A percentile compares a stretch with the other conserved stretches of the same genome.
Evolutionary conservation across 805 yeast genomes (phyloP).

Genomic region (Candida insectorum): DNA sequence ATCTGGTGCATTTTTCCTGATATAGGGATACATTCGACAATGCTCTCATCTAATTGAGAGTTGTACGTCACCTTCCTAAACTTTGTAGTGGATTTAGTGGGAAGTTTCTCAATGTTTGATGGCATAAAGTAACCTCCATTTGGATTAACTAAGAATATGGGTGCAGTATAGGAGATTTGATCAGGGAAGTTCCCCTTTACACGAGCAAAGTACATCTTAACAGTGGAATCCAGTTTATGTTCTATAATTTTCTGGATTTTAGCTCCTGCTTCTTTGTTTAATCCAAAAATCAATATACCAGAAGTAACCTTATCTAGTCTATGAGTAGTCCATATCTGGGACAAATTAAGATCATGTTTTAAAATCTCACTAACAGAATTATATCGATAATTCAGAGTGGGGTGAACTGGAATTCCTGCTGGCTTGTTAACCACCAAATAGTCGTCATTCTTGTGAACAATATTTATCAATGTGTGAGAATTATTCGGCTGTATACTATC

Average conservation of each 20-base stretch:
- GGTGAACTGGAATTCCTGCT: constrained; percentile 53
- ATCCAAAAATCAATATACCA: constrained; percentile 46
- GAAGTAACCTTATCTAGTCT: constrained; percentile 52
- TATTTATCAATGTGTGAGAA: constrained; percentile 10
- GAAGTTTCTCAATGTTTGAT: constrained; percentile 20
- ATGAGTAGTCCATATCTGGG: constrained; percentile 42
- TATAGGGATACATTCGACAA: constrained; percentile 47
- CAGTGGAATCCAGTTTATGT: constrained; percentile 21
- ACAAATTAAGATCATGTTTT: constrained; percentile 22
- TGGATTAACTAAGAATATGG: constrained; percentile 34
- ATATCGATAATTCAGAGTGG: constrained; percentile 41
- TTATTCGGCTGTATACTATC: constrained; percentile 10
- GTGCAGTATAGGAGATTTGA: constrained; percentile 30
- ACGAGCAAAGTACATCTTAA: constrained; percentile 47
- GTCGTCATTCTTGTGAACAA: constrained; percentile 34
- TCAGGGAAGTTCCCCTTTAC: constrained; percentile 39
- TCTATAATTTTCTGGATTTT: constrained; percentile 29
- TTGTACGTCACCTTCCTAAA: constrained; percentile 30
- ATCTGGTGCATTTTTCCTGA: constrained; percentile 60
- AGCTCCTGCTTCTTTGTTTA: constrained; percentile 28
- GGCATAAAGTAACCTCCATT: constrained; percentile 33
- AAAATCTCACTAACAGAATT: constrained; percentile 45
- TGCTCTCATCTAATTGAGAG: constrained; percentile 28
- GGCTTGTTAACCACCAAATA: constrained; percentile 49
- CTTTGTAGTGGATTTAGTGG: constrained; percentile 29